phyloP scores from a whole-genome alignment of 2,329 filamentous ascomycete genomes.

The Colletotrichum acutatum region DNA sequence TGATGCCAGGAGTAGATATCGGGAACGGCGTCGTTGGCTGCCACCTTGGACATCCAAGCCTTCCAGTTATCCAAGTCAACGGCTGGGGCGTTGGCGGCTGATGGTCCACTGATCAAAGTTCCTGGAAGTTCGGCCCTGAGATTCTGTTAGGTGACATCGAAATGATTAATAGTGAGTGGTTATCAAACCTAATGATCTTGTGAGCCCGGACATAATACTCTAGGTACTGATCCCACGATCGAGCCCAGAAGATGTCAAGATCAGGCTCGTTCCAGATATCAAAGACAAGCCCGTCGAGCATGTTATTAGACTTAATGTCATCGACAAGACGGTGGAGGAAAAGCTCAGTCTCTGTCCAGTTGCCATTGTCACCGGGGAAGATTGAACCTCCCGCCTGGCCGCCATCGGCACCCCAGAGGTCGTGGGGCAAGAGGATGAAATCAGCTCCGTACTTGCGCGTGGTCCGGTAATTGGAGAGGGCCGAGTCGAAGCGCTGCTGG shows the following conservation, averaged over 20 bases:
- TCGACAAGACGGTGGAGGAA: slow-evolving; percentile 52
- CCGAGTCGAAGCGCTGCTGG: background rate
- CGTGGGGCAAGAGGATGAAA: background rate
- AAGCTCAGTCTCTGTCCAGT: slow-evolving; percentile 57
- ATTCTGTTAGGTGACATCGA: background rate
- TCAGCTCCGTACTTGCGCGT: background rate
- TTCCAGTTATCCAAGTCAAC: slow-evolving; percentile 6
- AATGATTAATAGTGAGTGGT: too few relatives aligned
- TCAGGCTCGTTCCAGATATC: slow-evolving; percentile 68
- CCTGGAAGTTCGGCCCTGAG: slow-evolving; percentile 30
- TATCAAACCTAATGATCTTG: slow-evolving; percentile 35
- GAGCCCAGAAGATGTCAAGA: slow-evolving; percentile 37
- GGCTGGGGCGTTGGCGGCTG: background rate
- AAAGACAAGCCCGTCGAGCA: slow-evolving; percentile 50
- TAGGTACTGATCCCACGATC: slow-evolving; percentile 36
- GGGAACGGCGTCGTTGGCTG: slow-evolving; percentile 18
- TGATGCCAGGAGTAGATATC: slow-evolving; percentile 38
- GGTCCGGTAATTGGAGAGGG: slow-evolving; percentile 15
- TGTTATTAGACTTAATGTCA: slow-evolving; percentile 50
- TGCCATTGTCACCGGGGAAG: slow-evolving; percentile 58
- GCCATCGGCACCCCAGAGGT: background rate
- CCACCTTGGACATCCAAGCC: slow-evolving; percentile 20
- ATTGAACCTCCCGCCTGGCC: background rate
- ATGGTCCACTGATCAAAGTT: slow-evolving; percentile 28
- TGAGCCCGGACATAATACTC: slow-evolving; percentile 34